Evolutionary conservation across 2,329 filamentous ascomycete genomes (phyloP), one percentile per base, ranked within the genome.

Genomic region (Diaporthe aspalathi): DNA sequence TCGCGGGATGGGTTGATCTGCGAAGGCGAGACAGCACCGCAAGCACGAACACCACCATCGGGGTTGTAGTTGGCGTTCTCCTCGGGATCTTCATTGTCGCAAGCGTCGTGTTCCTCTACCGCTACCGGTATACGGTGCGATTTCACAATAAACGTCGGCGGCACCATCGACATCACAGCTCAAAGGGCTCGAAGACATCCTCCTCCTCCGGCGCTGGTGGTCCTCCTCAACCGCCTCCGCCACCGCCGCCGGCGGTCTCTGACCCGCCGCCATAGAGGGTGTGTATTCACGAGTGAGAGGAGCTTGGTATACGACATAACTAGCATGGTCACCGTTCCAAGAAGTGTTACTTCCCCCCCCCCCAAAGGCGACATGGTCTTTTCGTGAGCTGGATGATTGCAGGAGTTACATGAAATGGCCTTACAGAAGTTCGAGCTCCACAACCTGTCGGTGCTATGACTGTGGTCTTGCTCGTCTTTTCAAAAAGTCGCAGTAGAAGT

Each of bases 11-110:
- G 24, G 16, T 8, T 9, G 32, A 22, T 17, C 7, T 68, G 29
- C 8, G 53, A 7, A 68, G 29, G 17, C 47, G 67, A 6, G 67
- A 50, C 24, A 20, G 20, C n/a, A 22, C 27, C 43, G 35, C 67
- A 11, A 52, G 67, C 22, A 68, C 67, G 11, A 68, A 68, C 35
- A 60, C 53, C 3, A 68, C 67, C n/a, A 68, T 68, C 8, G 67
- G 67, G 1, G 43, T 68, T 12, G 67, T 68, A 43, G 67, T 68
- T 3, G 67, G 67, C 3, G 53, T 68, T 12, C 53, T 60, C 32
- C 43, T 68, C 12, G 67, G 43, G 1, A 9, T 68, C 22, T 68
- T 68, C 17, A 50, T 68, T 22, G 16, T 60, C 32, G 53, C 67
- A 7, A 68, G 67, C 67, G 12, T 57, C 29, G 32, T 57, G 11